phyloP scores from a whole-genome alignment of 225 moss, liverwort and hornwort genomes.

The Climacium dendroides region DNA sequence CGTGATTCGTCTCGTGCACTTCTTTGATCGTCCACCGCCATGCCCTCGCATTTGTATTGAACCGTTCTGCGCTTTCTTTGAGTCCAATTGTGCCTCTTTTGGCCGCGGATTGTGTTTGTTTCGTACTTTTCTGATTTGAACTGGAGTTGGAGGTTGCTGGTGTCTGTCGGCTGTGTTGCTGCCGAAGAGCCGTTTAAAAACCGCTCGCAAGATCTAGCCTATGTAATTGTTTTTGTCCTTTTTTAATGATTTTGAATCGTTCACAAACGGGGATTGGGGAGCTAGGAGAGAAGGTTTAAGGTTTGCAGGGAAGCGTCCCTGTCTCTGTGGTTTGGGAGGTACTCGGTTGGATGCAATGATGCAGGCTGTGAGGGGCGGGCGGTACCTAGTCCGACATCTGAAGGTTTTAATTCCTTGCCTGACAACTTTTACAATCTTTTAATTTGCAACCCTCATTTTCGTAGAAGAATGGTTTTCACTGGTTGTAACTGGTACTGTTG shows the following conservation, averaged over 20 bases:
- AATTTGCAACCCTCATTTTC: neutral
- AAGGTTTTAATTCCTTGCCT: conserved; percentile 3
- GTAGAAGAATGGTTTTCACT: neutral
- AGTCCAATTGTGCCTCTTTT: neutral
- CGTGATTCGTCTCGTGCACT: neutral
- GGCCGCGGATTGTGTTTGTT: neutral
- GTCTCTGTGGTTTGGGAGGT: neutral
- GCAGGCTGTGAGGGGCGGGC: conserved; percentile 28
- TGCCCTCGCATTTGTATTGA: neutral
- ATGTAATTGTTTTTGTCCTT: neutral
- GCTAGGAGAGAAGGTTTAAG: neutral
- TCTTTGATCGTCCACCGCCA: neutral
- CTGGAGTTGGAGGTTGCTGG: neutral
- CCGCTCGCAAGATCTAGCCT: neutral
- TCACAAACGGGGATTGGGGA: neutral
- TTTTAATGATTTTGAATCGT: neutral
- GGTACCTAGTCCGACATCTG: neutral
- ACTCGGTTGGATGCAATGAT: conserved; percentile 22
- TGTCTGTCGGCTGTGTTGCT: neutral
- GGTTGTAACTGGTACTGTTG: neutral
- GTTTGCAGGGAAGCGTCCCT: neutral
- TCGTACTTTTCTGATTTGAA: neutral
- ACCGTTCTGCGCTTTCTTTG: neutral
- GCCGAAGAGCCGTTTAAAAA: neutral
- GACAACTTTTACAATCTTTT: neutral